Conservation (phyloP, 2,329 filamentous ascomycete genomes). For the Pseudocercospora pini-densiflorae region DNA sequence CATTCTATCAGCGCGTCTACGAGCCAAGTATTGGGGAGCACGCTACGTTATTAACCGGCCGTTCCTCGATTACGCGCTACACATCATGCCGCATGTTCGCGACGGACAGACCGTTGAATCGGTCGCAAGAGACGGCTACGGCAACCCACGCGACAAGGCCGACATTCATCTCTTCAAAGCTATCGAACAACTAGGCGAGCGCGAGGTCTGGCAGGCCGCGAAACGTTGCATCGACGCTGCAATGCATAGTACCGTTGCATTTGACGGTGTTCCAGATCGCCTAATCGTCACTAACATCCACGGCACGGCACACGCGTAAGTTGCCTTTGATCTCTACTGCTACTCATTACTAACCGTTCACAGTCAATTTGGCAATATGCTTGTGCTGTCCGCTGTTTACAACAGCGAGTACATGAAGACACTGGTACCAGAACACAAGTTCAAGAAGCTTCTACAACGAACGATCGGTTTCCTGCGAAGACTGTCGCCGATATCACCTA, state of each 20-base stretch:
- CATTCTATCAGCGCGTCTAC: constrained; percentile 80
- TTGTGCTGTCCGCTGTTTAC: constrained; percentile 85
- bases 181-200: constrained; percentile 37
- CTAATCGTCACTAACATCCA: constrained; percentile 94
- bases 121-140: constrained; percentile 37
- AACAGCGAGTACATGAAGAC: constrained; percentile 59
- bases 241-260: constrained; percentile 82
- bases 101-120: constrained; percentile 24
- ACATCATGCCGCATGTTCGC: constrained; percentile 47
- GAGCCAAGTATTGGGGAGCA: constrained; percentile 94
- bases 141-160: constrained; percentile 37
- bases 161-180: constrained; percentile 43
- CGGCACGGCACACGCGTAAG: constrained; percentile 94
- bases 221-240: constrained; percentile 70
- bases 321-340: constrained; percentile 33
- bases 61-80: constrained; percentile 67
- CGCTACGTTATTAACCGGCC: constrained; percentile 87
- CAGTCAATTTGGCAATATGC: constrained; percentile 95
- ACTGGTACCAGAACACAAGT: constrained; percentile 60
- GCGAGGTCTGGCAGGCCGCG: constrained; percentile 37
- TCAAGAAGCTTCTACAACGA: constrained; percentile 67
- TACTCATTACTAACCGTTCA: constrained; percentile 32
- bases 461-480: constrained; percentile 78
- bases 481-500: constrained; percentile 73
- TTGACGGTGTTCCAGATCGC: constrained; percentile 70